These are phyloP conservation scores for Zasmidium citrigriseum DNA, from an alignment of 2,329 filamentous ascomycete genomes.

Conservation along the genomic window DNA sequence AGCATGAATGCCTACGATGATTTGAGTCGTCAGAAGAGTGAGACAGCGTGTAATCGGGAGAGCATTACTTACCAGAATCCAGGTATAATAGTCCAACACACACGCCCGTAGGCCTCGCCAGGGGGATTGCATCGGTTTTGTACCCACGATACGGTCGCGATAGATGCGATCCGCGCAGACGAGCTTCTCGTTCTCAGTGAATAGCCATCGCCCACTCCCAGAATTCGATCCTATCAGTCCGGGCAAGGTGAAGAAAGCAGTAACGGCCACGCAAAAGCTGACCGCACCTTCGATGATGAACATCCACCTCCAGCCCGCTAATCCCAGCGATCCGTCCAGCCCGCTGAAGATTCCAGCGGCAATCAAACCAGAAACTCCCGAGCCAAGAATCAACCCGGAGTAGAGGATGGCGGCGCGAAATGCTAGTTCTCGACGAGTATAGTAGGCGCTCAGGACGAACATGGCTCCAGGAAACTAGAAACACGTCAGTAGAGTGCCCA, in stretches of 20 bases:
- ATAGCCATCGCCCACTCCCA: constrained; percentile 21
- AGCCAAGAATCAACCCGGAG: constrained; percentile 48
- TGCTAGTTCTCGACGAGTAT: constrained; percentile 48
- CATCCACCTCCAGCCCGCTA: background rate
- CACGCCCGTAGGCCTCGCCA: constrained; percentile 11
- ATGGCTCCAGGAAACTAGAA: too few species aligned
- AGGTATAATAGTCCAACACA: constrained; percentile 6
- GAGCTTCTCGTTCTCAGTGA: constrained; percentile 20
- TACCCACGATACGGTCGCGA: constrained; percentile 8
- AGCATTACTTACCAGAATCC: constrained; percentile 10
- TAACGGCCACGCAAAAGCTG: constrained; percentile 62
- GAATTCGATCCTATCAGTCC: constrained; percentile 56
- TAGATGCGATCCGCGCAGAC: too few species aligned
- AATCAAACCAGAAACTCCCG: constrained; percentile 52
- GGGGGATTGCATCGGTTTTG: too few species aligned
- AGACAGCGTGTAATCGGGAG: background rate
- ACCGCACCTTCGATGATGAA: constrained; percentile 57
- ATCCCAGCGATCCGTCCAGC: background rate
- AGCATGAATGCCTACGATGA: background rate
- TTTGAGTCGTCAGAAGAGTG: too few species aligned
- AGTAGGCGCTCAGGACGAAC: constrained; percentile 27
- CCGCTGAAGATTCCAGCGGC: background rate
- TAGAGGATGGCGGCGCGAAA: constrained; percentile 27
- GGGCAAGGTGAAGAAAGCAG: constrained; percentile 61
- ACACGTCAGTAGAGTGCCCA: constrained; percentile 1